phyloP scores from a whole-genome alignment of 495 filamentous ascomycete genomes.

The Chaetomium cochliodes region DNA sequence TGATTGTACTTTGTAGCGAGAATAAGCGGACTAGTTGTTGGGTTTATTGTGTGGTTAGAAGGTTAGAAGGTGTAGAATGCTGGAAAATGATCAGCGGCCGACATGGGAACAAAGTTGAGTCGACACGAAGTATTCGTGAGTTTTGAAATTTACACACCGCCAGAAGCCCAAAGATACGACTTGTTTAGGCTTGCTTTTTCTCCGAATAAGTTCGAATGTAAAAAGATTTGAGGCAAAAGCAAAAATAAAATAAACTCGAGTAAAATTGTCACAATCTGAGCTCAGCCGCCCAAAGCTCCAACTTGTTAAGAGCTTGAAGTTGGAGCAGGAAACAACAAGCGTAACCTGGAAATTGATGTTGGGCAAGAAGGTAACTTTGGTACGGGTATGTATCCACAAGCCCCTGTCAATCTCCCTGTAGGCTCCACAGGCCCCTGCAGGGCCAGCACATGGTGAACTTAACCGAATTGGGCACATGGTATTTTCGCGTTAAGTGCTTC shows the following conservation, averaged over 20 bases:
- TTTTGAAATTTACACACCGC: conserved; percentile 4
- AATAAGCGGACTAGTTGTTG: neutral
- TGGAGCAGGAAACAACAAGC: neutral
- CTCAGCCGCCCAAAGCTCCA: neutral
- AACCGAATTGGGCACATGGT: conserved; percentile 2
- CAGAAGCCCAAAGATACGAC: neutral
- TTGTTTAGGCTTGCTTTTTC: neutral
- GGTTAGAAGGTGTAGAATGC: neutral
- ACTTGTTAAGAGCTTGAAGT: neutral
- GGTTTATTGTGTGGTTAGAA: neutral
- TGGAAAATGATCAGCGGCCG: neutral
- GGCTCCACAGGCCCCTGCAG: conserved; percentile 1
- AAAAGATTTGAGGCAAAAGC: neutral
- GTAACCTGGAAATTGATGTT: neutral
- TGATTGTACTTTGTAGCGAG: conserved; percentile 12
- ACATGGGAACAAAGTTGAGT: no score
- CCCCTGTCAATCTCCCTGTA: neutral
- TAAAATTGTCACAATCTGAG: neutral
- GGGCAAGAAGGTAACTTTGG: neutral
- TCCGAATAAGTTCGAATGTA: neutral
- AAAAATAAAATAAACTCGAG: neutral
- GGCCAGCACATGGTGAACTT: neutral
- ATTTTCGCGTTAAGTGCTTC: conserved; percentile 34
- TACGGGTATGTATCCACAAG: neutral
- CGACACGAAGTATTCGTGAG: neutral